phyloP scores from a whole-genome alignment of 75 land plant genomes.

The Sequoia sempervirens region DNA sequence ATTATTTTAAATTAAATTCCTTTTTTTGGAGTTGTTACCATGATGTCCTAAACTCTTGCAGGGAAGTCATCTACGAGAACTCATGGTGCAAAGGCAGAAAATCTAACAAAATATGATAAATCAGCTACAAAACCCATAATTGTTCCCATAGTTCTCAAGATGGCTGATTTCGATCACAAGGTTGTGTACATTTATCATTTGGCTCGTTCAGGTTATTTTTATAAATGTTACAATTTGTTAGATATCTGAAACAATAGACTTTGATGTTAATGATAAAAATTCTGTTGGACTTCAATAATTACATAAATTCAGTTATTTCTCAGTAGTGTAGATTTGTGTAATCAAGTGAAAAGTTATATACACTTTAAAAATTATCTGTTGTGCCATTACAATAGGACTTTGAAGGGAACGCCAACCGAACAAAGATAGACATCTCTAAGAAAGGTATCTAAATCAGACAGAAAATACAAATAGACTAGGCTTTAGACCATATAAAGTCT shows the following conservation, averaged over 20 bases:
- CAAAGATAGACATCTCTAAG: no score
- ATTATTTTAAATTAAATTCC: background rate
- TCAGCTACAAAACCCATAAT: conserved; percentile 62
- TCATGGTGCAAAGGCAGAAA: conserved; percentile 9
- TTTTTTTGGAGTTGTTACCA: background rate
- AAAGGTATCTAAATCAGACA: no score
- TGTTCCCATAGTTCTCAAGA: conserved; percentile 83
- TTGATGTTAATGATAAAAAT: background rate
- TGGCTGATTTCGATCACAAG: conserved; percentile 98
- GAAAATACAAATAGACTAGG: no score
- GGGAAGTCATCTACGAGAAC: conserved; percentile 24
- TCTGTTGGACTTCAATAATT: background rate
- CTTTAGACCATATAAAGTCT: no score
- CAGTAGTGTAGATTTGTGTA: background rate
- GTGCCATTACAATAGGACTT: no score
- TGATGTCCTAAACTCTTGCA: conserved; percentile 3
- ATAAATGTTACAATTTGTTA: background rate
- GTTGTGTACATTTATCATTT: conserved; percentile 24
- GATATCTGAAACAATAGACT: background rate
- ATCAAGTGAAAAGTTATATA: background rate
- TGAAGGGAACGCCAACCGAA: no score
- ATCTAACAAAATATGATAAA: conserved; percentile 26
- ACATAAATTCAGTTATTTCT: background rate
- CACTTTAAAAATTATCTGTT: no score
- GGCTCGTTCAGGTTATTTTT: background rate